Evolutionary conservation across 306 rosid genomes (phyloP).

Genomic region (Delonix regia): DNA sequence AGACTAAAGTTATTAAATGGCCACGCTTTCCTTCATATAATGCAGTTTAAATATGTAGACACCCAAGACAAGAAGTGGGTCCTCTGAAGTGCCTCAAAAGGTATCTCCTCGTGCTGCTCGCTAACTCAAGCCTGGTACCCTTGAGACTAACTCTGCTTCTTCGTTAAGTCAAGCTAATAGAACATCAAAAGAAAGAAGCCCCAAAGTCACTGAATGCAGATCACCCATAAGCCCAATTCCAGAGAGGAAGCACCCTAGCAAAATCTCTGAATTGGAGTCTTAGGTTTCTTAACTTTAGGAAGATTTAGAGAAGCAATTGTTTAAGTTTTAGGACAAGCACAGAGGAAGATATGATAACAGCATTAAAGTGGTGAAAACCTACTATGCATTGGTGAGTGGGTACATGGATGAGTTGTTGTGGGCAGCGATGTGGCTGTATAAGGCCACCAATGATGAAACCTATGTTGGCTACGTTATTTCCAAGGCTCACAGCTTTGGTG

Average conservation of each 20-base stretch:
- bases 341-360: no score
- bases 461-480: no score
- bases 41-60: conserved; percentile 78
- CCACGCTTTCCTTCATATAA: conserved; percentile 38
- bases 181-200: conserved; percentile 79
- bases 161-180: conserved; percentile 55
- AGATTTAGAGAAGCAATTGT: conserved; percentile 67
- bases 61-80: conserved; percentile 84
- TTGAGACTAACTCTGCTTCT: conserved; percentile 62
- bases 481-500: no score
- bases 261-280: conserved; percentile 83
- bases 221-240: conserved; percentile 84
- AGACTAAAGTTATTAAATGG: conserved; percentile 41
- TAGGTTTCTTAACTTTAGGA: conserved; percentile 79
- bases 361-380: no score
- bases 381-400: no score
- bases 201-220: conserved; percentile 71
- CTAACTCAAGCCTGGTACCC: conserved; percentile 63
- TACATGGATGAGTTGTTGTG: no score
- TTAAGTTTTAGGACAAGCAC: no score
- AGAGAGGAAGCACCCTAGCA: conserved; percentile 88
- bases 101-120: conserved; percentile 73
- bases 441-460: no score
- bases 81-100: conserved; percentile 76
- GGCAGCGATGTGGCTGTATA: no score